A percentile compares a stretch with the other conserved stretches of the same genome.
Evolutionary conservation across 768 basidiomycete species (phyloP).

Genomic region (Tremella fuciformis): DNA sequence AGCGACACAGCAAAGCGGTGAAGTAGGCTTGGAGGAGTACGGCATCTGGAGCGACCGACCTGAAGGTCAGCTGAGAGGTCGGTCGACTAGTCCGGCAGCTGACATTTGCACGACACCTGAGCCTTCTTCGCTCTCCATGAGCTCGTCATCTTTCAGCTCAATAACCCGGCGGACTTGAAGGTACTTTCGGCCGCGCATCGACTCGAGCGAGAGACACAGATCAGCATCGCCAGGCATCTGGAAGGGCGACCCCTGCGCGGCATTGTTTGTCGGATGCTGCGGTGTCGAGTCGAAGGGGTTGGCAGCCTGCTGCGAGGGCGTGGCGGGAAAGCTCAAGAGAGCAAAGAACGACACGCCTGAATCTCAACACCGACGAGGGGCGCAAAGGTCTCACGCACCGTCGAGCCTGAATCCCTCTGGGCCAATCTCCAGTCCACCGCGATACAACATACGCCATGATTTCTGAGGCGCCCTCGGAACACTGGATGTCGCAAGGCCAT

Average conservation of each 20-base stretch:
- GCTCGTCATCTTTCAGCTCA: constrained; percentile 34
- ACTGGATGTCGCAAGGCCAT: not conserved
- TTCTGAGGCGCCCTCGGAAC: constrained; percentile 15
- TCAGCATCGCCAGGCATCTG: constrained; percentile 29
- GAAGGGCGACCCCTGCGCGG: constrained; percentile 31
- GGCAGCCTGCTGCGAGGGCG: constrained; percentile 26
- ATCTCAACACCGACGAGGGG: not conserved
- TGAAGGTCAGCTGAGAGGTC: constrained; percentile 9
- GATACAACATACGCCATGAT: constrained; percentile 47
- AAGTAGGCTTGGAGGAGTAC: constrained; percentile 40
- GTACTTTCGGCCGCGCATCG: constrained; percentile 47
- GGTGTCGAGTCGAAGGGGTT: constrained; percentile 42
- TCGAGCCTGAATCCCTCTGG: constrained; percentile 44
- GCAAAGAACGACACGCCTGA: constrained; percentile 46
- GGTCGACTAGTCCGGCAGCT: constrained; percentile 5
- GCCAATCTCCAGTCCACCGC: constrained; percentile 49
- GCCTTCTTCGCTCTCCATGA: constrained; percentile 23
- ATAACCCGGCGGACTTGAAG: constrained; percentile 42
- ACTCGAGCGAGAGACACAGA: constrained; percentile 49
- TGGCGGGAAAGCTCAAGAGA: constrained; percentile 28
- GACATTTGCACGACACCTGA: constrained; percentile 46
- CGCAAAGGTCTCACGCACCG: constrained; percentile 23
- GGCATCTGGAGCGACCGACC: constrained; percentile 30
- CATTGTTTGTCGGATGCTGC: constrained; percentile 6
- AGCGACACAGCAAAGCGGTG: constrained; percentile 34